Evolutionary conservation across 495 filamentous ascomycete species (phyloP).

Genomic region (Hypoxylon fuscum): DNA sequence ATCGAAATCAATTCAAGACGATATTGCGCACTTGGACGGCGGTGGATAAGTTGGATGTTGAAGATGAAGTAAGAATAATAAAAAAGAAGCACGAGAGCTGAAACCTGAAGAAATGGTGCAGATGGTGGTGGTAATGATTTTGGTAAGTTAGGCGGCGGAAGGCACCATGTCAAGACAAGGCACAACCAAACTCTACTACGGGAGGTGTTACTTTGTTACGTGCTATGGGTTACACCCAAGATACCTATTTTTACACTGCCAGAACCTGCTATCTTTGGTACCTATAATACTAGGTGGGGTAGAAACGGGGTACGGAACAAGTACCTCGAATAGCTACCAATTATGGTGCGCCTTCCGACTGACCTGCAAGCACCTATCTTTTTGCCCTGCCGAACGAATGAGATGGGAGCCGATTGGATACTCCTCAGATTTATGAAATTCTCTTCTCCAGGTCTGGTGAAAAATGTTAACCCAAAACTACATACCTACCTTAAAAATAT

Average conservation of each 20-base stretch:
- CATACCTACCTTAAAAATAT: no score
- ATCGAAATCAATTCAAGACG: slow-evolving; percentile 11
- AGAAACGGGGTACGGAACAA: not conserved
- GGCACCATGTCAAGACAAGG: slow-evolving; percentile 24
- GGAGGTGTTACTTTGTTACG: slow-evolving; percentile 2
- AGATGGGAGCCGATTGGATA: not conserved
- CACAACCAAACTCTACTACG: no score
- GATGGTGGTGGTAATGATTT: slow-evolving; percentile 15
- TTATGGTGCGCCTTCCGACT: not conserved
- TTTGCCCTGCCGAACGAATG: not conserved
- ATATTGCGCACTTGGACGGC: slow-evolving; percentile 20
- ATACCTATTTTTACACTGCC: not conserved
- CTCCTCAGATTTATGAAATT: no score
- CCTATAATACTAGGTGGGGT: not conserved
- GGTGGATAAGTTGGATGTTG: slow-evolving; percentile 10
- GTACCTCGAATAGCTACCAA: not conserved
- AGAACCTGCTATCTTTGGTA: slow-evolving; percentile 1
- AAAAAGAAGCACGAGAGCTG: slow-evolving; percentile 35
- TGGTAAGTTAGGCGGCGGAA: slow-evolving; percentile 21
- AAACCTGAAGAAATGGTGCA: slow-evolving; percentile 26
- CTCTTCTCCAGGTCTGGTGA: no score
- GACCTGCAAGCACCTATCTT: not conserved
- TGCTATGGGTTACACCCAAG: slow-evolving; percentile 13
- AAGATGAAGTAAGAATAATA: slow-evolving; percentile 7
- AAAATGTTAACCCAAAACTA: no score